Base-by-base conservation (phyloP, 169 alveolate genomes). In the Babesia ovis region DNA sequence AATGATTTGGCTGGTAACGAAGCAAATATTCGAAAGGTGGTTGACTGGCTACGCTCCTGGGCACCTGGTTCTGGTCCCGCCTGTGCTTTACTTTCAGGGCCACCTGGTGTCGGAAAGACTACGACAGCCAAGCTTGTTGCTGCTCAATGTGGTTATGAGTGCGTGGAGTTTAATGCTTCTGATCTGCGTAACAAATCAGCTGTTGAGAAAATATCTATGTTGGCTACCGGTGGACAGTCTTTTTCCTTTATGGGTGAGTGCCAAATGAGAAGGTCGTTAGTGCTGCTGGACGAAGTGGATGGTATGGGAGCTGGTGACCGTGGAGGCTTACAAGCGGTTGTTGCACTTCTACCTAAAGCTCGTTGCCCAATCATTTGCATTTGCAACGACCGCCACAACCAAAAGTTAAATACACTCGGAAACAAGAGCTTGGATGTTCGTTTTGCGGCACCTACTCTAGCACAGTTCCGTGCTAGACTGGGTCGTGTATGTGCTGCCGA, bases 21-120 rank as follows among this genome's bases (percentile, higher is more conserved):
- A 55, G 90, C 90, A 6, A 90, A 68, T 46, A 90, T 96, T 2
- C 69, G 88, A 41, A 90, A 93, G 73, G 84, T 98, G 58, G 81
- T 86, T 43, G 90, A 91, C 55, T 98, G 99, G 99, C 85, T 98
- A 50, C 85, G 85, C 32, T 95, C 94, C 68, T 98, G 99, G 99
- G 92, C 92, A 41, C 91, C 92, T 48, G 98, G 71, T 12, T 56
- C 59, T 8, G 39, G 32, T 6, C 72, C 74, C 29, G 83, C 86
- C 60, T 98, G 99, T 1, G 97, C 94, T 5, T 86, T 98, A 58
- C 88, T 98, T 29, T 91, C 98, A 23, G 99, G 99, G 1, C 98
- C 99, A 12, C 99, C 99, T 14, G 99, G 99, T 20, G 95, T 97
- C 32, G 99, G 99, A 14, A 97, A 98, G 92, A 96, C 99, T 29